Percentiles rank a stretch among this genome's conserved stretches.
Evolutionary conservation across 2,329 filamentous ascomycete genomes (phyloP).

Genomic region (Hypoxylon sp.): DNA sequence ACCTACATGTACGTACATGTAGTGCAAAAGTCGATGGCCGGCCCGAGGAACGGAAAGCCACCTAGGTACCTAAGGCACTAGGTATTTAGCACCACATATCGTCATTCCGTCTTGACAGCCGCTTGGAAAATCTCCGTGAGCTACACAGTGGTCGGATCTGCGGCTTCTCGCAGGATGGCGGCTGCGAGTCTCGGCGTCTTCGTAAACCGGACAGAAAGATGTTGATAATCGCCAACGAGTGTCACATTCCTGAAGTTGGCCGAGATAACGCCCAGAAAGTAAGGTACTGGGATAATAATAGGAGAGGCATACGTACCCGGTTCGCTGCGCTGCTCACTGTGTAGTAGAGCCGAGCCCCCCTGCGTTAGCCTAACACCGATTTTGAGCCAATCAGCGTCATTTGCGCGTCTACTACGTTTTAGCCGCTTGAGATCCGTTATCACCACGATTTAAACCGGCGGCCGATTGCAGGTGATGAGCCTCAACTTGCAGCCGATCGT

Average conservation of each 20-base stretch:
- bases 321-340: conserved; percentile 6
- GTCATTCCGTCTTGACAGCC: conserved; percentile 26
- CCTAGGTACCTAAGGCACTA: no score
- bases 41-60: conserved; percentile 23
- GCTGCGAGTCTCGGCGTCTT: conserved; percentile 12
- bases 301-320: conserved; percentile 18
- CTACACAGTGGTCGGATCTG: conserved; percentile 2
- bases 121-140: conserved; percentile 27
- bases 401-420: conserved; percentile 28
- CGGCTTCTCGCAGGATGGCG: conserved; percentile 7
- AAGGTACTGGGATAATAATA: conserved; percentile 39
- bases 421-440: conserved; percentile 20
- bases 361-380: conserved; percentile 34
- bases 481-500: conserved; percentile 31
- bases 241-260: conserved; percentile 26
- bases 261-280: conserved; percentile 29
- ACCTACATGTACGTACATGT: conserved; percentile 6
- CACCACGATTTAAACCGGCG: conserved; percentile 23
- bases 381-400: conserved; percentile 35
- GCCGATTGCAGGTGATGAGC: conserved; percentile 28
- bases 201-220: conserved; percentile 25
- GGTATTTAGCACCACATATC: conserved; percentile 11
- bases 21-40: neutral
- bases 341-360: conserved; percentile 37
- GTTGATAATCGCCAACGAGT: conserved; percentile 30